Evolutionary conservation across 805 yeast species (phyloP).

Genomic region (Suhomyces kilbournensis): DNA sequence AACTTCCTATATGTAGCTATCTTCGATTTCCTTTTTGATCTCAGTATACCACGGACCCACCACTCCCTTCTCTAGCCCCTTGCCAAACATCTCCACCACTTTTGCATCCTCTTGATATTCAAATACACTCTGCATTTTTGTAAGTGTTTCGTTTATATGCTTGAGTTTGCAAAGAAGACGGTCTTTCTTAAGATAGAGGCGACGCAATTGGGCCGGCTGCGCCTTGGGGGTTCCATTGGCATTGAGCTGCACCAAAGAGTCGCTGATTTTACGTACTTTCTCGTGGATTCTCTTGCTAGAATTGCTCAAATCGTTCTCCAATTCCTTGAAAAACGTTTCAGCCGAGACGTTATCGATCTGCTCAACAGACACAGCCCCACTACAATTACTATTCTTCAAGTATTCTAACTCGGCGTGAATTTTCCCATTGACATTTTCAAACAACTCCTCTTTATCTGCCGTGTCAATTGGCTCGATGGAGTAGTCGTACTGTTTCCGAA

Average conservation of each 20-base stretch:
- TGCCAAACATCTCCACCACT: constrained; percentile 4
- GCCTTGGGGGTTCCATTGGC: neutral
- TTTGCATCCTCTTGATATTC: constrained; percentile 11
- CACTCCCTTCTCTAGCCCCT: neutral
- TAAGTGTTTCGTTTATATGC: constrained; percentile 10
- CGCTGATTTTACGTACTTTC: constrained; percentile 9
- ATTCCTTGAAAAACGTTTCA: constrained; percentile 10
- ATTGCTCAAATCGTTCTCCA: constrained; percentile 11
- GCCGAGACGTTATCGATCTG: neutral
- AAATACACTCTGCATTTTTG: constrained; percentile 11
- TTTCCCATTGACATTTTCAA: neutral
- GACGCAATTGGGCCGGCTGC: neutral
- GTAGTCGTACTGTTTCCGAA: constrained; percentile 4
- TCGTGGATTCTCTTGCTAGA: constrained; percentile 8
- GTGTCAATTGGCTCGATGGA: neutral
- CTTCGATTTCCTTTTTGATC: constrained; percentile 10
- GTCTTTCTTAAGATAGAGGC: constrained; percentile 12
- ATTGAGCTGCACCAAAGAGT: constrained; percentile 6
- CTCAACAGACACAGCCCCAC: neutral
- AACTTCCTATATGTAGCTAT: constrained; percentile 7
- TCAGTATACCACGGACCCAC: neutral
- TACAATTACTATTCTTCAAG: neutral
- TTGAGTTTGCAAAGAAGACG: constrained; percentile 13
- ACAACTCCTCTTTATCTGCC: neutral
- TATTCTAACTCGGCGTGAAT: neutral